Percentiles rank a stretch among this genome's conserved stretches.
phyloP scores from a whole-genome alignment of 352 stramenopile genomes.

The Pilasporangium apinafurcum region DNA sequence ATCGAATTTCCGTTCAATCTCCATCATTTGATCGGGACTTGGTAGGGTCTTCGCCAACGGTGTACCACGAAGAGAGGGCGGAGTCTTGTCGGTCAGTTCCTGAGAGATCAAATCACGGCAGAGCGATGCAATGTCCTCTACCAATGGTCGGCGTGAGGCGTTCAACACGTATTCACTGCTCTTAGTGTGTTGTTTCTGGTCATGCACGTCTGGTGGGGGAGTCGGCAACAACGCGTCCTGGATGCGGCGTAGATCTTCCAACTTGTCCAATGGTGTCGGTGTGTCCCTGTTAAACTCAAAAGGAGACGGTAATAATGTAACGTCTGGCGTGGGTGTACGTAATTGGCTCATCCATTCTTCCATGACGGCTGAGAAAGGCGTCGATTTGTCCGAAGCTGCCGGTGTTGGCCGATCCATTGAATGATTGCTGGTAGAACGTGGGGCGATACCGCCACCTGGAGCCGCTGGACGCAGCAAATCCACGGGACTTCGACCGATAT shows the following conservation, averaged over 20 bases:
- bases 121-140: conserved; percentile 76
- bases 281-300: conserved; percentile 76
- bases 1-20: conserved; percentile 3
- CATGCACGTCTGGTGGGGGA: conserved; percentile 47
- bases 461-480: conserved; percentile 16
- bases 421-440: conserved; percentile 1
- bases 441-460: not conserved
- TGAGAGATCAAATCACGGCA: conserved; percentile 74
- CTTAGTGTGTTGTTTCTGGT: conserved; percentile 57
- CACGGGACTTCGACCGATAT: conserved; percentile 27
- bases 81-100: conserved; percentile 22
- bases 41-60: conserved; percentile 7
- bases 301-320: conserved; percentile 71
- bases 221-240: conserved; percentile 72
- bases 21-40: conserved; percentile 1
- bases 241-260: conserved; percentile 64
- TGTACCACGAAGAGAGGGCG: conserved; percentile 1
- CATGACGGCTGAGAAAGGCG: conserved; percentile 65
- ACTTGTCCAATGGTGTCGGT: conserved; percentile 64
- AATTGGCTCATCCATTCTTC: conserved; percentile 79
- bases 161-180: conserved; percentile 46
- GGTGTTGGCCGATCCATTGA: not conserved
- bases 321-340: conserved; percentile 69
- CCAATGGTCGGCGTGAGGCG: conserved; percentile 36
- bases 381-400: conserved; percentile 15